Conservation (phyloP, 1,139 yeast genomes). For the Suhomyces panamericanus region DNA sequence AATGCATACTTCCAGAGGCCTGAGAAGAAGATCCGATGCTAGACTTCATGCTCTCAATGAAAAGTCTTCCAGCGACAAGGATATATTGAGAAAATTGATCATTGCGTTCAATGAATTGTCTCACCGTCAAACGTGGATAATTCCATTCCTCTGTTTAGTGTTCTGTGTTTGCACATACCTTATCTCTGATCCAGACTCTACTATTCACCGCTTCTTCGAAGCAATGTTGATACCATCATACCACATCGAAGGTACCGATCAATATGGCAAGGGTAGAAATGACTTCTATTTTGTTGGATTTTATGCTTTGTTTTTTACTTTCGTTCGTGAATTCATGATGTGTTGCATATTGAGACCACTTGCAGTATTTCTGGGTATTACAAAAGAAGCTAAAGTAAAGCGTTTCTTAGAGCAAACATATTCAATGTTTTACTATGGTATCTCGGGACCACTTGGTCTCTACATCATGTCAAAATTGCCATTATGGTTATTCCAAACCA, state of each 20-base stretch:
- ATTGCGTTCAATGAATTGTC: slow-evolving; percentile 59
- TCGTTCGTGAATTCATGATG: slow-evolving; percentile 88
- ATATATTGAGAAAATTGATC: slow-evolving; percentile 51
- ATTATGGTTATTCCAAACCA: slow-evolving; percentile 85
- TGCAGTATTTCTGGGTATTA: slow-evolving; percentile 56
- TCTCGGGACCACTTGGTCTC: slow-evolving; percentile 83
- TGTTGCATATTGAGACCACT: slow-evolving; percentile 74
- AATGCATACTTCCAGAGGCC: slow-evolving; percentile 41
- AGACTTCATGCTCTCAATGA: slow-evolving; percentile 33
- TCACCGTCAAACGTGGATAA: slow-evolving; percentile 77
- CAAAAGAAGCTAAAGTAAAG: slow-evolving; percentile 57
- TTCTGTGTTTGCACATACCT: slow-evolving; percentile 41
- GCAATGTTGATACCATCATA: slow-evolving; percentile 72
- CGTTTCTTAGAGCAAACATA: slow-evolving; percentile 95
- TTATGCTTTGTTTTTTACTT: slow-evolving; percentile 85
- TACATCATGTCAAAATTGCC: slow-evolving; percentile 85
- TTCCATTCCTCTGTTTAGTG: slow-evolving; percentile 56
- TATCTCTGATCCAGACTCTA: slow-evolving; percentile 51
- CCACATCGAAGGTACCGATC: slow-evolving; percentile 52
- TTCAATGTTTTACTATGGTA: slow-evolving; percentile 75
- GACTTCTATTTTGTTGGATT: slow-evolving; percentile 80
- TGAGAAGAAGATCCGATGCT: slow-evolving; percentile 34
- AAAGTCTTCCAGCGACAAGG: slow-evolving; percentile 37
- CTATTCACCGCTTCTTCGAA: slow-evolving; percentile 57
- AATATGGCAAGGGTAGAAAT: slow-evolving; percentile 82